These are phyloP conservation scores for Lichtheimia hyalospora DNA, from an alignment of 371 early-diverging fungal genomes.

Conservation along the genomic window DNA sequence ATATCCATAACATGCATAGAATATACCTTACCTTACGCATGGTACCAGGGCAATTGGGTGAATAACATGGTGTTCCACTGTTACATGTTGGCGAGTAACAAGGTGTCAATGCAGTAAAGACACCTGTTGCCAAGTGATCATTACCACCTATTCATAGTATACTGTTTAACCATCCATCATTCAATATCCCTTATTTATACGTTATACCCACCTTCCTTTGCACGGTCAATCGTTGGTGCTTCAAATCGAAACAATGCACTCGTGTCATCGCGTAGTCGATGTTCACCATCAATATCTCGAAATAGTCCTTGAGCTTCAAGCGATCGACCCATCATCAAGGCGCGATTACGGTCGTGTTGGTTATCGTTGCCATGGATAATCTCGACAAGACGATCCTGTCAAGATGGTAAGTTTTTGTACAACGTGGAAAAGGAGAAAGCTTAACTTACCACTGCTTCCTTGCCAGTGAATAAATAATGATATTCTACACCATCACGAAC, in stretches of 20 bases:
- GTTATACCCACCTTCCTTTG: not conserved
- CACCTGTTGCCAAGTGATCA: conserved; percentile 37
- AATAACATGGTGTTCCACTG: conserved; percentile 74
- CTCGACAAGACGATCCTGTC: conserved; percentile 52
- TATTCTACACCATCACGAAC: conserved; percentile 78
- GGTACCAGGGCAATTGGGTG: conserved; percentile 71
- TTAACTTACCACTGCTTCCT: conserved; percentile 74
- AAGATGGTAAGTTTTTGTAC: not conserved
- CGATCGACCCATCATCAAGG: conserved; percentile 79
- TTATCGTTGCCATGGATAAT: conserved; percentile 46
- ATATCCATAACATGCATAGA: not conserved
- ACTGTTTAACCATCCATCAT: no score
- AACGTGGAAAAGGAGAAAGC: not conserved
- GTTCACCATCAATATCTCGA: conserved; percentile 82
- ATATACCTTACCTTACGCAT: conserved; percentile 7
- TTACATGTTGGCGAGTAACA: conserved; percentile 79
- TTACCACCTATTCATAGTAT: conserved; percentile 1
- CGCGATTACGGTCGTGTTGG: conserved; percentile 73
- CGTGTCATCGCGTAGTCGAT: conserved; percentile 72
- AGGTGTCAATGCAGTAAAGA: conserved; percentile 32
- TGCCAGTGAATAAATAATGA: conserved; percentile 75
- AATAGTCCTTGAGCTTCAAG: conserved; percentile 82
- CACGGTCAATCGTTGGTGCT: conserved; percentile 28
- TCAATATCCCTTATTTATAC: no score
- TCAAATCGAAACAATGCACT: conserved; percentile 79